Conservation (phyloP, 306 rosid species). For the Amphicarpaea edgeworthii region DNA sequence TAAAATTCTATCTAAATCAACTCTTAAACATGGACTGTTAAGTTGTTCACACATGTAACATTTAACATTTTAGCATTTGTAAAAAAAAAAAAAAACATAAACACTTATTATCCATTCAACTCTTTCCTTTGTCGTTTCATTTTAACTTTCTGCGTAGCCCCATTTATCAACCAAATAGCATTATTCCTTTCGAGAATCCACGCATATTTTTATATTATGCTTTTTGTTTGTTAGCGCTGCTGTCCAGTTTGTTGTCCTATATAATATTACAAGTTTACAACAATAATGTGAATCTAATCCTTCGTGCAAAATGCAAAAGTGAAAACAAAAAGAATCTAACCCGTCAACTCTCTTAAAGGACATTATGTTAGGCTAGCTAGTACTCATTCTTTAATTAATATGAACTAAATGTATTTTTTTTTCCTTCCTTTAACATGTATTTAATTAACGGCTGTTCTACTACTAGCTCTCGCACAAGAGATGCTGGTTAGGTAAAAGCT, state of each 20-base stretch:
- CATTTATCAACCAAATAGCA: constrained; percentile 15
- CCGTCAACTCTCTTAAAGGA: constrained; percentile 29
- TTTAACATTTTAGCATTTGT: too few species aligned
- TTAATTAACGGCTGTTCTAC: neutral
- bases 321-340: constrained; percentile 36
- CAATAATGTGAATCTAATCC: constrained; percentile 42
- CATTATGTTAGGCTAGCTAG: constrained; percentile 1
- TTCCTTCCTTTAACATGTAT: neutral
- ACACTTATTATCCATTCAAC: neutral
- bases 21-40: too few species aligned
- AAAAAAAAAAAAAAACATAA: neutral
- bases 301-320: constrained; percentile 26
- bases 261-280: neutral
- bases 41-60: too few species aligned
- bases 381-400: neutral
- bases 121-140: neutral
- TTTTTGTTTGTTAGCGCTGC: constrained; percentile 33
- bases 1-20: too few species aligned
- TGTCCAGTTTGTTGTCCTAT: constrained; percentile 37
- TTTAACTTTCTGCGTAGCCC: constrained; percentile 11
- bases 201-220: neutral
- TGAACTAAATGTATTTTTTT: neutral
- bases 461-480: neutral
- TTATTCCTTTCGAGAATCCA: constrained; percentile 25
- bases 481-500: neutral